These are phyloP conservation scores for Aspergillus sp. DNA, from an alignment of 2,329 filamentous ascomycete species.

Conservation along the genomic window DNA sequence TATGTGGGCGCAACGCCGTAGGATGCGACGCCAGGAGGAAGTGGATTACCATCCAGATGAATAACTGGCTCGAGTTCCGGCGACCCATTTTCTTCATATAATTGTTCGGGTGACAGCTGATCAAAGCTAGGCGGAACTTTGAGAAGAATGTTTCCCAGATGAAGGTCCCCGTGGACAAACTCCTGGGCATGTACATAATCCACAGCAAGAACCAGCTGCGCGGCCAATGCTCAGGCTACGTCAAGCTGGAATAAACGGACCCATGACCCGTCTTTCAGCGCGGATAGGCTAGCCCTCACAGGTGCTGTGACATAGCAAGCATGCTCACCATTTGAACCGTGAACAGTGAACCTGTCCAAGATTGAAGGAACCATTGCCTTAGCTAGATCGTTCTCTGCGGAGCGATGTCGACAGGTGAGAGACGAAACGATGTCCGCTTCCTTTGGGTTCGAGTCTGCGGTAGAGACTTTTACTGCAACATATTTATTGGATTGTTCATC, in stretches of 20 bases:
- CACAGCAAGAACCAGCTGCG: slow-evolving; percentile 18
- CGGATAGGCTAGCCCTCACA: slow-evolving; percentile 8
- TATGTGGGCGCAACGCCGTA: slow-evolving; percentile 31
- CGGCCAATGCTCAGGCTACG: slow-evolving; percentile 14
- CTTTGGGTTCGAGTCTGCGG: slow-evolving; percentile 16
- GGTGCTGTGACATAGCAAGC: slow-evolving; percentile 8
- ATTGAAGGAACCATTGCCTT: slow-evolving; percentile 7
- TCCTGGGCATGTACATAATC: slow-evolving; percentile 25
- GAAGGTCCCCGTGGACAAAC: slow-evolving; percentile 14
- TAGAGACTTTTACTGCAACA: slow-evolving; percentile 27
- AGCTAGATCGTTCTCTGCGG: neutral
- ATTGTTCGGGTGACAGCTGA: slow-evolving; percentile 14
- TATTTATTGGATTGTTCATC: slow-evolving; percentile 21
- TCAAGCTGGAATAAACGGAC: slow-evolving; percentile 10
- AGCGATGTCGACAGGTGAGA: slow-evolving; percentile 1
- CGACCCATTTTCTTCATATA: slow-evolving; percentile 20
- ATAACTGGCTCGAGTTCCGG: slow-evolving; percentile 18
- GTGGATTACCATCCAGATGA: slow-evolving; percentile 19
- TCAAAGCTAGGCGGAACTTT: slow-evolving; percentile 14
- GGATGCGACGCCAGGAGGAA: slow-evolving; percentile 26
- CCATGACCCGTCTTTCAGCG: slow-evolving; percentile 6
- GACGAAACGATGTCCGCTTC: slow-evolving; percentile 5
- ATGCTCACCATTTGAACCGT: slow-evolving; percentile 12
- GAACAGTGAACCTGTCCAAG: slow-evolving; percentile 9
- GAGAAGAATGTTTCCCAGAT: slow-evolving; percentile 35